Evolutionary conservation across 176 grass and related monocot species (phyloP).

Genomic region (Puccinellia tenuiflora): DNA sequence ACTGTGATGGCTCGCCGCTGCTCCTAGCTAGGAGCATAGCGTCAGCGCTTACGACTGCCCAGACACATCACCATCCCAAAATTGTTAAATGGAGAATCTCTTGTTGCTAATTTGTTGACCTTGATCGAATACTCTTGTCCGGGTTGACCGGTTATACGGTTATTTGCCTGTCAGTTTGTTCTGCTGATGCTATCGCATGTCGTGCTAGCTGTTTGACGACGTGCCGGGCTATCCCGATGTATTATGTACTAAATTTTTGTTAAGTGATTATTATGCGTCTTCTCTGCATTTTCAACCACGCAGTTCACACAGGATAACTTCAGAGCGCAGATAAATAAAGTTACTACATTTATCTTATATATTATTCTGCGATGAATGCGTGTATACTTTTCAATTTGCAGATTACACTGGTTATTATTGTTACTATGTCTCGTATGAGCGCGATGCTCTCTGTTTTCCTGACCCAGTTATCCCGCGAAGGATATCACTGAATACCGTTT

Average conservation of each 20-base stretch:
- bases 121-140: neutral
- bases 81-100: neutral
- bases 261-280: no score
- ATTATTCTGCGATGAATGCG: neutral
- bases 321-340: neutral
- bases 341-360: neutral
- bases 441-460: neutral
- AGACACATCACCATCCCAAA: neutral
- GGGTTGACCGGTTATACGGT: neutral
- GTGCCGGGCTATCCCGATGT: no score
- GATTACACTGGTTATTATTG: neutral
- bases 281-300: no score
- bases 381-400: neutral
- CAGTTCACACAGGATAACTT: neutral
- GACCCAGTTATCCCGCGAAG: neutral
- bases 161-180: neutral
- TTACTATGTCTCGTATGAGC: neutral
- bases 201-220: neutral
- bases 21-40: neutral
- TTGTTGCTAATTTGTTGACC: neutral
- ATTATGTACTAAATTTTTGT: no score
- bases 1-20: neutral
- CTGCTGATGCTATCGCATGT: neutral
- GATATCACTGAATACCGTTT: neutral
- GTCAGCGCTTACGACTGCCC: conserved; percentile 3